Base-by-base conservation (phyloP, 148 eudicot species). In the Spergularia marina region DNA sequence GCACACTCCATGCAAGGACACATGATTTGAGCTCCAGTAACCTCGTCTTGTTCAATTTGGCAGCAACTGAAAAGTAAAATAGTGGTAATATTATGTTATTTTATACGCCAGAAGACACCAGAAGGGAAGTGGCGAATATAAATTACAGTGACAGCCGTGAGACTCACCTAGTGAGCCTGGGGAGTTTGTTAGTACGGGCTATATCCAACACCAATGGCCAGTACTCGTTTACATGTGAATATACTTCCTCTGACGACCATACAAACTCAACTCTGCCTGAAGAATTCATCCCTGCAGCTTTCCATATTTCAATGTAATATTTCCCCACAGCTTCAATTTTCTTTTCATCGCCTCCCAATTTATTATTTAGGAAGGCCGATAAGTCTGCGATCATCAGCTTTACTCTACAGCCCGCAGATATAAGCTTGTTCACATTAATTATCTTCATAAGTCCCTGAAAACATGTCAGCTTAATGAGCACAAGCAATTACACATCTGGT, bases 1-100 rank as follows among this genome's bases (percentile, higher is more conserved):
- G 98, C 97, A 79, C 98, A 95, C 63, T 95, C 97, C 97, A 92
- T 95, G 85, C 98, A 95, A 7, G 96, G 94, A 78, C 91, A 95
- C 72, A 95, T 79, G 62, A 92, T 84, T 68, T 92, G 96, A 61
- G 97, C 97, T 25, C 89, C 97, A 13, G 90, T 58, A 76, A 94
- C 69, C 54, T 92, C 94, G 65, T 92, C 97, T 77, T 87, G 84
- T 79, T 86, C 97, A 81, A 90, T 90, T 79, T 84, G 87, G 78
- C 84, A 84, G 58, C 96, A 95, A 80, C 97, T 95, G 76, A 82
- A 68, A 64, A 44, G 70, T 1, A 21, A 70, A 60, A 25, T 7
- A 6, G 73, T 70, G n/a, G n/a, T n/a, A n/a, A n/a, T n/a, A 30
- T n/a, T 21, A 23, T 25, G 17, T 40, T 55, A 51, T 60, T 47